Base-by-base conservation (phyloP, 331 rosid species). In the Pyracantha coccinea region DNA sequence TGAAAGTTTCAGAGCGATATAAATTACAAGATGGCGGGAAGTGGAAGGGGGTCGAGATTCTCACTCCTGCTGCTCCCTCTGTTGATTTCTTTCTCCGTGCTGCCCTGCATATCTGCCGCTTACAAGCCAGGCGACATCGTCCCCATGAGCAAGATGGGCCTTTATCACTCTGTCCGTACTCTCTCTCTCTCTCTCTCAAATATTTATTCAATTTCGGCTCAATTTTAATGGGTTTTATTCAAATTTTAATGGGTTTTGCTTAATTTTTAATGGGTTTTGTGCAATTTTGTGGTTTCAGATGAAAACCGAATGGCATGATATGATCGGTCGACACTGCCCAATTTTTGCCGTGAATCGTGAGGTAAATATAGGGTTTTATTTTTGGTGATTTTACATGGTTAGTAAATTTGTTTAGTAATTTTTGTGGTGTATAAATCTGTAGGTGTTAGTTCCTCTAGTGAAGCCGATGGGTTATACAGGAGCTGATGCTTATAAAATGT, bases 101-200 rank as follows among this genome's bases (percentile, higher is more conserved):
- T 38, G 45, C 47, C 83, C 21, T 58, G 78, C 5, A 50, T 54
- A 12, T 82, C 85, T 31, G 7, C 77, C 59, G 91, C 96, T 76
- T 95, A 92, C 80, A 85, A 88, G 69, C 88, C 97, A 3, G 98
- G 98, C 63, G 99, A 95, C 80, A 79, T 88, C 83, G 91, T 92
- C 27, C 97, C 98, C 74, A 95, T 88, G 92, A 90, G 98, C 86
- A 90, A 90, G 85, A 95, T 90, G 97, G 98, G 98, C 59, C 97
- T 89, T 77, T 95, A 95, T 79, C 97, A 95, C 83, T 92, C 97
- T 76, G 97, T 92, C 50, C 71, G 92, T 88, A 63, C 53, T 76
- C 71, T 59, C 58, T 57, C 23, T 4, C 50, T 32, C 35, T 32
- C 38, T 32, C 38, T 38, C 47, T 41, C 3, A 35, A 50, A 27